Percentiles rank a stretch among this genome's conserved stretches.
These are phyloP conservation scores for Sporothrix sp. DNA, from an alignment of 2,329 filamentous ascomycete genomes.

Conservation along the genomic window DNA sequence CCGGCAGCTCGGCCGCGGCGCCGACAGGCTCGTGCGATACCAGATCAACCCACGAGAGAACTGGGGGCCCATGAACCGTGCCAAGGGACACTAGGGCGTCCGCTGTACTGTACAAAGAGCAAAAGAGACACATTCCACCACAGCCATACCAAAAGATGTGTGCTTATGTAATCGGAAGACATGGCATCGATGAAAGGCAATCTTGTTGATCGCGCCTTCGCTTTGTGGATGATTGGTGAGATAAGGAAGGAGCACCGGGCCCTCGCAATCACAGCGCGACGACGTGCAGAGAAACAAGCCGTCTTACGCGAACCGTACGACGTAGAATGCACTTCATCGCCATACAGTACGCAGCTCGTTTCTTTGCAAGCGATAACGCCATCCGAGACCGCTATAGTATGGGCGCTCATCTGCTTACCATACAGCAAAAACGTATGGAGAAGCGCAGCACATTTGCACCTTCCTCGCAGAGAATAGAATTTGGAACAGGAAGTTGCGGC, in stretches of 20 bases:
- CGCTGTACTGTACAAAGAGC: neutral
- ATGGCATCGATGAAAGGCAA: too few species aligned
- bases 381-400: neutral
- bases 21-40: slow-evolving; percentile 69
- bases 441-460: neutral
- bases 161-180: too few species aligned
- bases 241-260: too few species aligned
- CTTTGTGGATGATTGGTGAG: too few species aligned
- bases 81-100: slow-evolving; percentile 39
- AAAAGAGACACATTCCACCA: too few species aligned
- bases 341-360: neutral
- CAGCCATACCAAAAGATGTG: too few species aligned
- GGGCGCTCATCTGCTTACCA: neutral
- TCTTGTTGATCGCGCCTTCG: too few species aligned
- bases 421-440: neutral
- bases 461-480: slow-evolving; percentile 1
- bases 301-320: neutral
- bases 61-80: slow-evolving; percentile 75
- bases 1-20: slow-evolving; percentile 46
- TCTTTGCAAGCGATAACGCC: neutral
- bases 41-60: slow-evolving; percentile 84
- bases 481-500: neutral
- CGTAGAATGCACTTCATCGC: neutral
- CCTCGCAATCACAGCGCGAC: too few species aligned
- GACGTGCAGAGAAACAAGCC: too few species aligned